Percentiles rank a stretch among this genome's conserved stretches.
Evolutionary conservation across 345 rosid species (phyloP).

Genomic region (Populus alba): DNA sequence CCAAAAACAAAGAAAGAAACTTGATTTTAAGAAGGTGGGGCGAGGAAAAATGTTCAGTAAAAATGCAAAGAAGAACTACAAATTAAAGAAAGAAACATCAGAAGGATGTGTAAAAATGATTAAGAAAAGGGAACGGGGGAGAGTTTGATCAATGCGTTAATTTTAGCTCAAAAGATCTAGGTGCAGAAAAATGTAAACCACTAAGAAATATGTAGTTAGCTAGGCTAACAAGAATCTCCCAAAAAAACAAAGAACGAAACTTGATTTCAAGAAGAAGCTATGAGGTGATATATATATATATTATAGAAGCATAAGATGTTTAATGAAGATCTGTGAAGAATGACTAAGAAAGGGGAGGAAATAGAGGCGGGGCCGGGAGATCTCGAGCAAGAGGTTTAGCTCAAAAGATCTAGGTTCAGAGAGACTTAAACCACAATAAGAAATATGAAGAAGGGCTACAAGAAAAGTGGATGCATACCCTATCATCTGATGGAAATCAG

Average conservation of each 20-base stretch:
- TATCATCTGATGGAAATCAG: conserved; percentile 5
- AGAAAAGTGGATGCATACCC: conserved; percentile 2
- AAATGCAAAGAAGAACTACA: background rate
- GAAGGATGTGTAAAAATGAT: background rate
- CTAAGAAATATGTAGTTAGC: background rate
- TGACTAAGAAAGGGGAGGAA: background rate
- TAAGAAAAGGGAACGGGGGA: background rate
- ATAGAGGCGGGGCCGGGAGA: background rate
- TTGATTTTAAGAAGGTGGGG: background rate
- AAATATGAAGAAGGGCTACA: background rate
- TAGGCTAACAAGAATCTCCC: background rate
- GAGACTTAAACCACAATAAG: background rate
- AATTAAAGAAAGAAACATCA: background rate
- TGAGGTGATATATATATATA: background rate
- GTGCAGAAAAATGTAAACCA: background rate
- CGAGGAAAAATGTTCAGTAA: background rate
- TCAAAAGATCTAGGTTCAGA: background rate
- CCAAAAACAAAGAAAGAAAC: background rate
- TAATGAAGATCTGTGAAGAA: background rate
- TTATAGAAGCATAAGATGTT: background rate
- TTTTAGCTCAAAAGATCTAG: background rate
- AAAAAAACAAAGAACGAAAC: background rate
- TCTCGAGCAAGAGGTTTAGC: conserved; percentile 1
- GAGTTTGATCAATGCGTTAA: background rate
- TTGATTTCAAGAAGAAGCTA: background rate